Evolutionary conservation across 164 flowering plant genomes (phyloP), one percentile per base, ranked within the genome.

Genomic region (Chloranthus sessilifolius): DNA sequence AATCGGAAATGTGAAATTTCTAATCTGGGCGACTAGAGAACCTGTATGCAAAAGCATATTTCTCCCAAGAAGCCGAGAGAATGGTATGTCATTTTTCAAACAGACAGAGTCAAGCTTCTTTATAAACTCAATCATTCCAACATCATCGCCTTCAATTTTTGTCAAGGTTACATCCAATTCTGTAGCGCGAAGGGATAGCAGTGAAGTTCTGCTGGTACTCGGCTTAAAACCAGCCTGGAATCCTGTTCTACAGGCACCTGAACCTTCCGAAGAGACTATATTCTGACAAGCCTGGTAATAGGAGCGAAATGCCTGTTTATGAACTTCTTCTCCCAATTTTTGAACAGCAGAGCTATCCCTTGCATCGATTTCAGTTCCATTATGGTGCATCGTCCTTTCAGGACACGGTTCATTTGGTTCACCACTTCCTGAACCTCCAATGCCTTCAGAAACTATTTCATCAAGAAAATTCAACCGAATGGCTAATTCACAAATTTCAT

Each of bases 171-270:
- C 47, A 53, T 89, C 97, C 59, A 78, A 44, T 30, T 90, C 88
- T 15, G 83, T 78, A 33, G 92, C 95, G 62, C 72, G 57, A 54
- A 87, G 60, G 21, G 97, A 80, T 51, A 94, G 73, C 73, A 94
- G 78, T 55, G 96, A 84, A 60, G 79, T 74, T 69, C 97, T 73
- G 6, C 81, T 43, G 35, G 78, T 66, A 54, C 90, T 89, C 38
- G 78, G 79, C 67, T 63, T 89, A 49, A 94, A 94, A 53, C 97
- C 99, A 59, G 92, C 66, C 70, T 89, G 99, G 68, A 94, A 94
- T 11, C 88, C 99, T 46, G 51, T 69, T 53, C 34, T 63, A 64
- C 81, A 94, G 28, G 99, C 92, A 70, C 97, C 99, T 39, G 99
- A 94, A 58, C 90, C 97, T 64, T 83, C 81, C 8, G 88, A 73